Evolutionary conservation across 106 monocot species (phyloP).

Genomic region (Acanthochlamys bracteata): DNA sequence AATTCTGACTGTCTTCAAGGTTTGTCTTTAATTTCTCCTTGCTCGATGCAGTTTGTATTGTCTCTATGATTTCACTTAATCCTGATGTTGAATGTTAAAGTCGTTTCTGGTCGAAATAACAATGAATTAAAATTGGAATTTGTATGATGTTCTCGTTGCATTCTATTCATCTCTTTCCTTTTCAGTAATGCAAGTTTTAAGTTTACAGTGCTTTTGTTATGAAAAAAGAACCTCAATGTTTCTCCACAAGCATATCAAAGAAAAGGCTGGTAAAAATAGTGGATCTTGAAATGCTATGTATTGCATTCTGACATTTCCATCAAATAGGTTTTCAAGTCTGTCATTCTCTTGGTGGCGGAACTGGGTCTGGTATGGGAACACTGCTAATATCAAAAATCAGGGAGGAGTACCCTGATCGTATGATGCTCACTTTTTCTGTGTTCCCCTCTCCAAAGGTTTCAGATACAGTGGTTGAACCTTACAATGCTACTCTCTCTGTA

Average conservation of each 20-base stretch:
- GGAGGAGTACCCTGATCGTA: background rate
- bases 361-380: background rate
- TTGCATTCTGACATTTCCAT: background rate
- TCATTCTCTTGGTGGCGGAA: background rate
- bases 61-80: background rate
- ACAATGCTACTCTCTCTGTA: background rate
- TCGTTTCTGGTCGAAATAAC: too few relatives aligned
- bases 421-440: background rate
- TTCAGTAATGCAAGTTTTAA: background rate
- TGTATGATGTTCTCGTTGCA: too few relatives aligned
- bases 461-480: background rate
- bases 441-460: background rate
- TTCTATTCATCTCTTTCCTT: background rate
- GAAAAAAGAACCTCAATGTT: too few relatives aligned
- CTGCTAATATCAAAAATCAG: background rate
- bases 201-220: background rate
- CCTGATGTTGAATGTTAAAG: too few relatives aligned
- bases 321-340: background rate
- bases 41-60: background rate
- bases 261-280: background rate
- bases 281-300: background rate
- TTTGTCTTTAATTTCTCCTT: background rate
- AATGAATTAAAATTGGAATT: too few relatives aligned
- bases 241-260: background rate
- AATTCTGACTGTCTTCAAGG: background rate